These are phyloP conservation scores for Trichomonas vaginalis DNA, from an alignment of 208 protist species.

Conservation along the genomic window DNA sequence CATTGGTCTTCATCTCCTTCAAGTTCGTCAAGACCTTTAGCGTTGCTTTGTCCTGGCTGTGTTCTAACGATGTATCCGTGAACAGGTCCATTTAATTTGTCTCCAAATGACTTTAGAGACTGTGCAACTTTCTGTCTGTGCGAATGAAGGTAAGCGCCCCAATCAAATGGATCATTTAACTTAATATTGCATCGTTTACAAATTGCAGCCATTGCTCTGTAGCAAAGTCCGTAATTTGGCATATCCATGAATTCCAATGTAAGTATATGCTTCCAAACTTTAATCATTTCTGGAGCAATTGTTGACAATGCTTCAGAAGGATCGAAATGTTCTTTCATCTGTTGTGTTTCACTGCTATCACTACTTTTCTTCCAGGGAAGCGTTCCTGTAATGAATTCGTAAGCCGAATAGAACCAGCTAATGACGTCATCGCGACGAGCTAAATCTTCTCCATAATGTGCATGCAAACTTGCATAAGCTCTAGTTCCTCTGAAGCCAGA, in stretches of 20 bases:
- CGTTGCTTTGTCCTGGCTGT: not conserved
- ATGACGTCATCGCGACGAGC: not conserved
- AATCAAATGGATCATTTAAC: slow-evolving; percentile 1
- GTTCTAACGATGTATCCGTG: not conserved
- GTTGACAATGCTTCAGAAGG: not conserved
- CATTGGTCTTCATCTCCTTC: not conserved
- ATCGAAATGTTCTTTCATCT: not conserved
- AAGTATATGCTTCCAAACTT: not conserved
- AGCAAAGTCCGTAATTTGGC: not conserved
- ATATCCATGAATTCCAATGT: not conserved
- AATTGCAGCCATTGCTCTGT: not conserved
- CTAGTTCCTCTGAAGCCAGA: not conserved
- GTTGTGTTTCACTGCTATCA: not conserved
- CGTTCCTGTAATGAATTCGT: not conserved
- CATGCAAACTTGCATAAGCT: not conserved
- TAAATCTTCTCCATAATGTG: not conserved
- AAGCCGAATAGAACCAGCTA: not conserved
- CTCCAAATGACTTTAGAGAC: not conserved
- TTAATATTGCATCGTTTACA: not conserved
- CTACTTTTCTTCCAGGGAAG: not conserved
- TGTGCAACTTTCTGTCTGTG: not conserved
- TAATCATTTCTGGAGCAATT: not conserved
- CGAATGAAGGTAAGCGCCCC: not conserved
- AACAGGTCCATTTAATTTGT: not conserved
- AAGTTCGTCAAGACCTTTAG: not conserved